Percentiles rank a stretch among this genome's conserved stretches.
These are phyloP conservation scores for Venturia oleaginea DNA, from an alignment of 2,329 filamentous ascomycete genomes.

Conservation along the genomic window DNA sequence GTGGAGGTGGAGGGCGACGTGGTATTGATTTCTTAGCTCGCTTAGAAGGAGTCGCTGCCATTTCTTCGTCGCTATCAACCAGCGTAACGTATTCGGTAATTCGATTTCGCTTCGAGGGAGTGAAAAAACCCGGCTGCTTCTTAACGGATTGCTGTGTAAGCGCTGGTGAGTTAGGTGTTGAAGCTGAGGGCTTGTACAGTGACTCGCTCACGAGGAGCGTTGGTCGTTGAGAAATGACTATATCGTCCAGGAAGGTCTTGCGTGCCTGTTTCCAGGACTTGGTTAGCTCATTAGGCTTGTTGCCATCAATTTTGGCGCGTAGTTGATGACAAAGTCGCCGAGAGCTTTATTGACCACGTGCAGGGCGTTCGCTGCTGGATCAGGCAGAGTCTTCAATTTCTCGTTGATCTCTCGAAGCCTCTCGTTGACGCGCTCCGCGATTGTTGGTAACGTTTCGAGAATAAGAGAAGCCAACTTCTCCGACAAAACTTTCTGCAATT, in stretches of 20 bases:
- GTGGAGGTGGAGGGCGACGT: not conserved
- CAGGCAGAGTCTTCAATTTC: conserved; percentile 52
- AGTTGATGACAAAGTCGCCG: conserved; percentile 46
- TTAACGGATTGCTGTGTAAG: not conserved
- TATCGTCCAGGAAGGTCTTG: conserved; percentile 2
- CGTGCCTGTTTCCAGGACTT: conserved; percentile 3
- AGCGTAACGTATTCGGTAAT: not conserved
- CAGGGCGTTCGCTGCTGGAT: conserved; percentile 60
- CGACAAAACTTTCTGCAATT: conserved; percentile 42
- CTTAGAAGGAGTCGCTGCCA: conserved; percentile 1
- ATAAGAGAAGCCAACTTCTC: conserved; percentile 41
- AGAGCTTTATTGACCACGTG: conserved; percentile 54
- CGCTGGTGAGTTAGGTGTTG: not conserved
- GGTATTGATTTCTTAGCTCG: not conserved
- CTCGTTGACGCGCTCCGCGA: conserved; percentile 34
- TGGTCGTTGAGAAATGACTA: conserved; percentile 1
- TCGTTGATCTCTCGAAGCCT: conserved; percentile 44
- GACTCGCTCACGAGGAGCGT: not conserved
- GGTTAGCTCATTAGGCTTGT: conserved; percentile 24
- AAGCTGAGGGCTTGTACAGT: not conserved
- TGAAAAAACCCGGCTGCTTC: not conserved
- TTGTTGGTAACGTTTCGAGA: conserved; percentile 30
- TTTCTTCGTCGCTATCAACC: conserved; percentile 1
- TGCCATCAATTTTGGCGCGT: conserved; percentile 45
- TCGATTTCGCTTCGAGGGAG: not conserved